Evolutionary conservation across 176 grass and related monocot species (phyloP).

Genomic region (Pharus latifolius): DNA sequence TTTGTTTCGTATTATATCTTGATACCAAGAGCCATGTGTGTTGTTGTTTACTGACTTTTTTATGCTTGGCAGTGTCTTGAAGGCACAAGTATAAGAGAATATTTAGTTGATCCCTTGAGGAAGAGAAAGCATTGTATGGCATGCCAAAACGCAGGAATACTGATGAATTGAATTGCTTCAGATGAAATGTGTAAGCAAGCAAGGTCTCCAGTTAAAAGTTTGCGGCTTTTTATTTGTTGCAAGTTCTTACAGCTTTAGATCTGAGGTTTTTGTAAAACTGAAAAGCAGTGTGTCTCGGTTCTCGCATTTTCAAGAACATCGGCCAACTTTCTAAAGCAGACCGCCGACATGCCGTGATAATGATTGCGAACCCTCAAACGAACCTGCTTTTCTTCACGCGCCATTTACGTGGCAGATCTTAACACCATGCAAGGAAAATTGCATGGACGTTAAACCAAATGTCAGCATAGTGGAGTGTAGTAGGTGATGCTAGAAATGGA

Average conservation of each 20-base stretch:
- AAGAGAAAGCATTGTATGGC: no score
- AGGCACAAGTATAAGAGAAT: no score
- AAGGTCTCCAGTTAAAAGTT: background rate
- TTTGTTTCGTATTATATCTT: background rate
- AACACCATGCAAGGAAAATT: background rate
- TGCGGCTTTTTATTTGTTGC: background rate
- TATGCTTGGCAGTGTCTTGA: no score
- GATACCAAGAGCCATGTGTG: background rate
- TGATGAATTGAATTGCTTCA: no score
- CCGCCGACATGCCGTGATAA: background rate
- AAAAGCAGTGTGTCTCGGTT: conserved; percentile 4
- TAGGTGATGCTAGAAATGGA: conserved; percentile 30
- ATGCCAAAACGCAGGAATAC: no score
- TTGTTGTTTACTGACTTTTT: conserved; percentile 6
- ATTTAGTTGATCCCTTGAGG: no score
- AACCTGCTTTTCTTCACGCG: conserved; percentile 5
- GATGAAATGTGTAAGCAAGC: no score
- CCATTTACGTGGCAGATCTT: conserved; percentile 18
- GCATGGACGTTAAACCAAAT: conserved; percentile 7
- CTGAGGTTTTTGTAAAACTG: background rate
- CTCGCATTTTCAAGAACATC: conserved; percentile 22
- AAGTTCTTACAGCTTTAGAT: background rate
- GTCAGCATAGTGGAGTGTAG: conserved; percentile 29
- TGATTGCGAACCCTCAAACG: conserved; percentile 1
- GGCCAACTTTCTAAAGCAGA: background rate